Conservation (phyloP, 768 basidiomycete species). For the Amanita phalloides region DNA sequence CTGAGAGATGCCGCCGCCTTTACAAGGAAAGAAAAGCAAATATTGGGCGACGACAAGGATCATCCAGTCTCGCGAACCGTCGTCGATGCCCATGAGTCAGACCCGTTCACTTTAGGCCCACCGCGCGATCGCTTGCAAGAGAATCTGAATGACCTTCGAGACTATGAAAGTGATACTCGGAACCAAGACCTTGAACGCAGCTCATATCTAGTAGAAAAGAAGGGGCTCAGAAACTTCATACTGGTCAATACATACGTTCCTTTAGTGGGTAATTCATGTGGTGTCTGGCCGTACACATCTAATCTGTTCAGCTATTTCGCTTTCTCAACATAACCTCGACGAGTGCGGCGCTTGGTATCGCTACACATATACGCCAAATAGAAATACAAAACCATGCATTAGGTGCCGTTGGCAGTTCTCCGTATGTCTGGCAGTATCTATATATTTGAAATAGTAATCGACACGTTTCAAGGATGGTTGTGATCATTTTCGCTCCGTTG, state of each 20-base stretch:
- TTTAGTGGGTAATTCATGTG: conserved; percentile 35
- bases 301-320: conserved; percentile 56
- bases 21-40: conserved; percentile 23
- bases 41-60: conserved; percentile 14
- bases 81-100: conserved; percentile 54
- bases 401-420: conserved; percentile 77
- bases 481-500: conserved; percentile 78
- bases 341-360: conserved; percentile 66
- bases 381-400: conserved; percentile 40
- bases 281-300: conserved; percentile 7
- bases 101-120: conserved; percentile 30
- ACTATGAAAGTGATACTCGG: conserved; percentile 14
- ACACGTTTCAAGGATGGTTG: conserved; percentile 43
- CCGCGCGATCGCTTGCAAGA: conserved; percentile 16
- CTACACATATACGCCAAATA: conserved; percentile 56
- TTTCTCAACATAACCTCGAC: conserved; percentile 80
- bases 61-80: conserved; percentile 13
- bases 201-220: conserved; percentile 26
- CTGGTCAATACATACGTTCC: conserved; percentile 72
- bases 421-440: conserved; percentile 33
- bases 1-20: conserved; percentile 24
- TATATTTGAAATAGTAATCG: neutral
- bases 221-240: conserved; percentile 53
- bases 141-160: conserved; percentile 18
- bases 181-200: conserved; percentile 15